Base-by-base conservation (phyloP, 345 rosid genomes). In the Garcia nutans region DNA sequence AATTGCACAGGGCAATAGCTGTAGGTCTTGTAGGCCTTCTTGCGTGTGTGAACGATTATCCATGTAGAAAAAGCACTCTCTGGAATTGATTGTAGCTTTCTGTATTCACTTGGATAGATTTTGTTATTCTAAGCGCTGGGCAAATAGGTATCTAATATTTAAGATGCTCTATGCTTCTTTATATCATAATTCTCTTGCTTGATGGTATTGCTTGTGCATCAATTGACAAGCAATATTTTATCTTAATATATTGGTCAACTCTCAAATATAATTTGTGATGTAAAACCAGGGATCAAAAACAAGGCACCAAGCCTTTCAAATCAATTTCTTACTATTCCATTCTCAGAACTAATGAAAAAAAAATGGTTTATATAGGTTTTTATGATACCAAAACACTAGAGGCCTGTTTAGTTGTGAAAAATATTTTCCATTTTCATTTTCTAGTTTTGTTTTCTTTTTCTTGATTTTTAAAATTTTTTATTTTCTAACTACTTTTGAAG, bases 181-280 rank as follows among this genome's bases (percentile, higher is more conserved):
- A 10, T 41, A 0, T 42, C 74, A 44, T 57, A 45, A 64, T 64
- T 55, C 54, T 76, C 42, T 59, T 55, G 41, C 74, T 73, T 65
- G 66, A 33, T 69, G 28, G 68, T 68, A 42, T 74, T 52, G 26
- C 44, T 28, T 26, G 12, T 37, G 33, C 71, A 28, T 47, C 45
- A 58, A 49, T 17, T 58, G 12, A 19, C 6, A 13, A 6, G 2
- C 11, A 58, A 31, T 20, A 41, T 13, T 10, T 59, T 67, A 20
- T 58, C 22, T 42, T 52, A 62, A 61, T 59, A 68, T 59, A 65
- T 31, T 26, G 41, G 42, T 42, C 65, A 68, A 69, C 65, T 62
- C 71, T 79, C 76, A 77, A 56, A 75, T 64, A 67, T 24, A 37
- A 6, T 33, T 33, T 37, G 41, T 37, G 41, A 37, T 37, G 41